Evolutionary conservation across 805 yeast genomes (phyloP).

Genomic region (Starmera dryadoides): DNA sequence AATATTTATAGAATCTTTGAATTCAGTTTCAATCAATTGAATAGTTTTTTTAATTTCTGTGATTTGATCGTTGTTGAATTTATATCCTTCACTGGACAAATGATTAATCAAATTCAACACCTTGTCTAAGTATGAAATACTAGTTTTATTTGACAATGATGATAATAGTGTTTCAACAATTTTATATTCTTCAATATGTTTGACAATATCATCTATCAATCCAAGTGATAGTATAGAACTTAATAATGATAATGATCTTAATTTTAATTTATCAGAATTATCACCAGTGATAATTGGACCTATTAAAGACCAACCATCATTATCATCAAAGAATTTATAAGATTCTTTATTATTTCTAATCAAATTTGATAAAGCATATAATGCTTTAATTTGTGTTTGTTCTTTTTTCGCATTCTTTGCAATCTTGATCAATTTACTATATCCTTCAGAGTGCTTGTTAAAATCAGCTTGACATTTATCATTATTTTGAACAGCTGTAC

Average conservation of each 20-base stretch:
- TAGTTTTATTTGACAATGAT: constrained; percentile 12
- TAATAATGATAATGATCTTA: constrained; percentile 50
- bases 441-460: constrained; percentile 40
- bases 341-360: constrained; percentile 61
- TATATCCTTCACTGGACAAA: constrained; percentile 35
- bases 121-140: constrained; percentile 50
- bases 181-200: constrained; percentile 27
- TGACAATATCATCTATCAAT: constrained; percentile 29
- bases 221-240: constrained; percentile 56
- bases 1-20: constrained; percentile 41
- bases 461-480: constrained; percentile 66
- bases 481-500: constrained; percentile 92
- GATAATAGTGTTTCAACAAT: constrained; percentile 21
- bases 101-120: constrained; percentile 42
- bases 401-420: constrained; percentile 19
- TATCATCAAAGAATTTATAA: constrained; percentile 44
- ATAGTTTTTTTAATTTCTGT: constrained; percentile 28
- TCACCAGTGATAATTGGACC: constrained; percentile 18
- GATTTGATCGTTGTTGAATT: constrained; percentile 38
- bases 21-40: constrained; percentile 26
- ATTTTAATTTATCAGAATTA: constrained; percentile 32
- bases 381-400: constrained; percentile 47
- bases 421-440: constrained; percentile 36
- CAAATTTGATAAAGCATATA: constrained; percentile 71
- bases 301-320: constrained; percentile 58